These are phyloP conservation scores for Waltiozyma sp. DNA, from an alignment of 1,139 yeast species.

Conservation along the genomic window DNA sequence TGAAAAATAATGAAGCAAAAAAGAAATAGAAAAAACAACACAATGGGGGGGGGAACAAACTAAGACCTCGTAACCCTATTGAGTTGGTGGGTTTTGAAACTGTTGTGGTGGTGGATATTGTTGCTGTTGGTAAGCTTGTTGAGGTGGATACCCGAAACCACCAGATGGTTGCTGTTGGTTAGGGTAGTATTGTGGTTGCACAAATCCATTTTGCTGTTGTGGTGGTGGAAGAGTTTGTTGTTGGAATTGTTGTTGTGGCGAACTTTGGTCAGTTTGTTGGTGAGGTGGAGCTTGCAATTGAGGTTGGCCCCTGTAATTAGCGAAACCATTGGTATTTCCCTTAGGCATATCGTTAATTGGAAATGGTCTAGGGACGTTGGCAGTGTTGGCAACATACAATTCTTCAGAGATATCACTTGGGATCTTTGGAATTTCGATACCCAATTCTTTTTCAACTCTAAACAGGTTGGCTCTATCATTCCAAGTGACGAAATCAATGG, in stretches of 20 bases:
- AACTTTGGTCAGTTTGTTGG: conserved; percentile 13
- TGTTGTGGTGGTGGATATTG: conserved; percentile 1
- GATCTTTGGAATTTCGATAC: conserved; percentile 94
- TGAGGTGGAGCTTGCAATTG: conserved; percentile 11
- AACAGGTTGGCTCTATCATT: conserved; percentile 88
- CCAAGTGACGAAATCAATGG: conserved; percentile 95
- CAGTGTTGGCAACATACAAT: conserved; percentile 72
- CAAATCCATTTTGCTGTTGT: conserved; percentile 8
- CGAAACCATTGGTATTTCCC: conserved; percentile 30
- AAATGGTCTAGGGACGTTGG: conserved; percentile 78
- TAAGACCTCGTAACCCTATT: neutral
- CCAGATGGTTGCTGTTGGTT: conserved; percentile 10
- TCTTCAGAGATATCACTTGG: conserved; percentile 84
- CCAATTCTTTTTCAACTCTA: conserved; percentile 94
- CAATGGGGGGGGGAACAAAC: neutral
- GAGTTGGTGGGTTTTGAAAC: neutral
- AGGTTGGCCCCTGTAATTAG: conserved; percentile 40
- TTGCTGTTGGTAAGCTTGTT: conserved; percentile 12
- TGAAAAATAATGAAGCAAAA: neutral
- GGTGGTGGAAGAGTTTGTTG: conserved; percentile 3
- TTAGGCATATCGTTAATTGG: conserved; percentile 40
- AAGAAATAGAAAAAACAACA: neutral
- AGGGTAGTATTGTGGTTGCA: neutral
- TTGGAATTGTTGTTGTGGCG: conserved; percentile 15
- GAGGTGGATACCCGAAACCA: conserved; percentile 6